phyloP scores from a whole-genome alignment of 2,329 filamentous ascomycete genomes.

The Triangularia verruculosa region DNA sequence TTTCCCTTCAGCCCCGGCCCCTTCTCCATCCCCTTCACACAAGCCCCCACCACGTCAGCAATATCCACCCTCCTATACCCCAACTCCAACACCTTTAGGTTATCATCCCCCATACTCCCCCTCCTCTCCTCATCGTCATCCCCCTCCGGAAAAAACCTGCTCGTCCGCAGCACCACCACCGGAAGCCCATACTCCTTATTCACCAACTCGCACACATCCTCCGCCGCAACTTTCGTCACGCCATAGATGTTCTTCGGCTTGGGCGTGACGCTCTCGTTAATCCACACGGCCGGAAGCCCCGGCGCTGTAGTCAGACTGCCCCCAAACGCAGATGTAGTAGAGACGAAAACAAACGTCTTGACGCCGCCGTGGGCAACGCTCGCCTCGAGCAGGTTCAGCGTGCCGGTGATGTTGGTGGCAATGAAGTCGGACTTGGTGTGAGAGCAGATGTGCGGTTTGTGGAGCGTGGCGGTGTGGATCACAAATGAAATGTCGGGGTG shows the following conservation, averaged over 20 bases:
- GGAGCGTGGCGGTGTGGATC: slow-evolving; percentile 45
- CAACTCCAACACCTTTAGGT: slow-evolving; percentile 48
- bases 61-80: slow-evolving; percentile 45
- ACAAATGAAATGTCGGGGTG: slow-evolving; percentile 34
- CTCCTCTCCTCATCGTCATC: slow-evolving; percentile 45
- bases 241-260: slow-evolving; percentile 49
- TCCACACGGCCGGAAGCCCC: slow-evolving; percentile 42
- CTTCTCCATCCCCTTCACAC: slow-evolving; percentile 38
- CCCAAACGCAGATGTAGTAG: slow-evolving; percentile 47
- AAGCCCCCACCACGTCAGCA: slow-evolving; percentile 42
- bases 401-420: slow-evolving; percentile 45
- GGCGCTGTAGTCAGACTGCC: slow-evolving; percentile 37
- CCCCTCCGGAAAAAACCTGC: slow-evolving; percentile 48
- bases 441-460: slow-evolving; percentile 47
- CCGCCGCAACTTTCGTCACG: slow-evolving; percentile 47
- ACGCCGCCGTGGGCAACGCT: slow-evolving; percentile 21
- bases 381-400: slow-evolving; percentile 41
- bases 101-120: slow-evolving; percentile 35
- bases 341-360: slow-evolving; percentile 44
- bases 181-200: slow-evolving; percentile 40
- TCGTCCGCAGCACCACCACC: slow-evolving; percentile 43
- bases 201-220: slow-evolving; percentile 45
- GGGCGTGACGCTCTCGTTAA: slow-evolving; percentile 40
- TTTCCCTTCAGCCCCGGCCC: slow-evolving; percentile 23
- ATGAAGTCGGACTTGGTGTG: slow-evolving; percentile 45